Evolutionary conservation across 345 rosid species (phyloP), one percentile per base, ranked within the genome.

Genomic region (Atalantia buxifolia): DNA sequence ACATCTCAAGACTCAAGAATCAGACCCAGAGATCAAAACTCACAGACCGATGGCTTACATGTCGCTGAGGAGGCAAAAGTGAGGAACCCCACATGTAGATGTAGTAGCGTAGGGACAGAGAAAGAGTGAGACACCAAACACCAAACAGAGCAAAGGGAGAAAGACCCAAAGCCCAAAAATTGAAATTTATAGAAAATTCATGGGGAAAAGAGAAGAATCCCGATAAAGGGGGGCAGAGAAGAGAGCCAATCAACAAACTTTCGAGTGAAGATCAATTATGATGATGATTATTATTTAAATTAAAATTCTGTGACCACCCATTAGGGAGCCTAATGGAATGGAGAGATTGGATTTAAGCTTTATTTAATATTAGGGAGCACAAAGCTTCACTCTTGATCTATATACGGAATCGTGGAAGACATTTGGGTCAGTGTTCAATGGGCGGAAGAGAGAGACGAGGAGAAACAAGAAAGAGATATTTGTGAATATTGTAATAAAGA

Each of bases 121-220:
- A 7, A 36, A 68, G 75, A 66, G 61, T 19, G 53, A 59, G 53
- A 59, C 30, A 69, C 60, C 16, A n/a, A 74, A 48, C 78, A 61
- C 61, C 79, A 71, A 66, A 76, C 22, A 57, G 42, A 74, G 77
- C 65, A n/a, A 38, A 45, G 50, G 75, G 72, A 66, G 45, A 56
- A 48, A 68, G 64, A 74, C 77, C 25, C 72, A 70, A 75, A 79
- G 63, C 68, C 77, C 76, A 72, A 82, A 80, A 64, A 71, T 81
- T 78, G 71, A 71, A 72, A 71, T 57, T 31, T 55, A 25, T 75
- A 62, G 40, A 50, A 74, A 80, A 65, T 71, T 85, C 82, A 83
- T 78, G 81, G 90, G 84, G 77, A 81, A 73, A 77, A 75, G 84
- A 74, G 86, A 74, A 74, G 84, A 77, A 80, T 83, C 81, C 78